A percentile compares a stretch with the other conserved stretches of the same genome.
Conservation (phyloP, 2,329 filamentous ascomycete species). For the Aureobasidium mangrovei region DNA sequence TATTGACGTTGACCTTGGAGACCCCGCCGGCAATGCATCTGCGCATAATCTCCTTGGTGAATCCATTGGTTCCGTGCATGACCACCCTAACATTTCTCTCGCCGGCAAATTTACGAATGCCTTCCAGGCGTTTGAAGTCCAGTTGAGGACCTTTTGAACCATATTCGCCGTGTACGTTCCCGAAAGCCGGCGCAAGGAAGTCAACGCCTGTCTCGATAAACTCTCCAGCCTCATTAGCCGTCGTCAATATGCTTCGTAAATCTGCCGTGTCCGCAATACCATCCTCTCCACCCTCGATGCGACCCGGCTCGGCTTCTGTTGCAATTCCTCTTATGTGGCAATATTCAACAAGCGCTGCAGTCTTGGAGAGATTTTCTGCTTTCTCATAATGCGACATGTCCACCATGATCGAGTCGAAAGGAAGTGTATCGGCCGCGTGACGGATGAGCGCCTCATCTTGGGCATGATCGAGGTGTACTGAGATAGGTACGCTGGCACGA, state of each 20-base stretch:
- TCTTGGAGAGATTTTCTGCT: slow-evolving; percentile 25
- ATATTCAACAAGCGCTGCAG: slow-evolving; percentile 22
- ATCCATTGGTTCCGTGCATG: slow-evolving; percentile 51
- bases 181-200: slow-evolving; percentile 26
- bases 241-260: slow-evolving; percentile 23
- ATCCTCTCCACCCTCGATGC: slow-evolving; percentile 29
- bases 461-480: slow-evolving; percentile 26
- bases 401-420: slow-evolving; percentile 28
- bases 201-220: slow-evolving; percentile 26
- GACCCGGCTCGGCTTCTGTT: slow-evolving; percentile 27
- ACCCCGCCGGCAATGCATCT: slow-evolving; percentile 48
- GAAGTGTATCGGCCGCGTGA: slow-evolving; percentile 19
- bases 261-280: slow-evolving; percentile 24
- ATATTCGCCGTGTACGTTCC: slow-evolving; percentile 27
- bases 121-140: slow-evolving; percentile 48
- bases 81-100: slow-evolving; percentile 43
- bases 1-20: slow-evolving; percentile 51
- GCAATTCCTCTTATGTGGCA: slow-evolving; percentile 25
- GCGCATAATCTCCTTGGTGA: slow-evolving; percentile 45
- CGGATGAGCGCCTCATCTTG: slow-evolving; percentile 20
- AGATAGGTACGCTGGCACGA: slow-evolving; percentile 22
- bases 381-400: slow-evolving; percentile 29
- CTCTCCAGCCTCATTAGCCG: slow-evolving; percentile 23
- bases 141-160: slow-evolving; percentile 52
- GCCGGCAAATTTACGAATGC: slow-evolving; percentile 42